Evolutionary conservation across 371 early-diverging fungal species (phyloP).

Genomic region (Batkoa obscura): DNA sequence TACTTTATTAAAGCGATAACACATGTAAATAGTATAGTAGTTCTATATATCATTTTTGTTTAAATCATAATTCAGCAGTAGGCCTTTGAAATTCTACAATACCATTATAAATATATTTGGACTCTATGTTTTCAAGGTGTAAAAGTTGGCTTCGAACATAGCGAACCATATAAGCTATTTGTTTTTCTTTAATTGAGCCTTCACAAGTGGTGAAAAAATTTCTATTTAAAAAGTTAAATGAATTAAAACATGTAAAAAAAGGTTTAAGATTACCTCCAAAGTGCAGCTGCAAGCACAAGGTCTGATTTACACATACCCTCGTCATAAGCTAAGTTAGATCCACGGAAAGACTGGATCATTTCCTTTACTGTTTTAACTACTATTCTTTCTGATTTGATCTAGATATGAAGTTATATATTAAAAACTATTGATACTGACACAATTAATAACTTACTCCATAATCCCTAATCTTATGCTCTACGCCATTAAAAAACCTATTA

Average conservation of each 20-base stretch:
- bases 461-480: constrained; percentile 56
- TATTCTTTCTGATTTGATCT: constrained; percentile 46
- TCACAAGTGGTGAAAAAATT: constrained; percentile 2
- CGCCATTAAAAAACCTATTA: constrained; percentile 72
- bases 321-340: constrained; percentile 79
- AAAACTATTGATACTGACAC: no score
- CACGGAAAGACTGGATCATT: constrained; percentile 66
- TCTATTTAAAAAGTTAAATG: not conserved
- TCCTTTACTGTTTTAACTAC: constrained; percentile 58
- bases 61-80: no score
- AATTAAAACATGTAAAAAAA: no score
- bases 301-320: constrained; percentile 83
- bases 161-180: constrained; percentile 2
- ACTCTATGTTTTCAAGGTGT: not conserved
- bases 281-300: constrained; percentile 74
- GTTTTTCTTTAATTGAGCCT: not conserved
- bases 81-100: no score
- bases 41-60: no score
- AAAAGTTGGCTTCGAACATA: constrained; percentile 1
- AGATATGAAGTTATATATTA: not conserved
- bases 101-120: constrained; percentile 1
- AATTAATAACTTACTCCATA: constrained; percentile 22
- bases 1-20: no score
- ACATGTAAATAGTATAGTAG: no score
- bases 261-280: constrained; percentile 52